Percentiles rank a stretch among this genome's conserved stretches.
phyloP scores from a whole-genome alignment of 2,329 filamentous ascomycete species.

The Graphilbum fragrans region DNA sequence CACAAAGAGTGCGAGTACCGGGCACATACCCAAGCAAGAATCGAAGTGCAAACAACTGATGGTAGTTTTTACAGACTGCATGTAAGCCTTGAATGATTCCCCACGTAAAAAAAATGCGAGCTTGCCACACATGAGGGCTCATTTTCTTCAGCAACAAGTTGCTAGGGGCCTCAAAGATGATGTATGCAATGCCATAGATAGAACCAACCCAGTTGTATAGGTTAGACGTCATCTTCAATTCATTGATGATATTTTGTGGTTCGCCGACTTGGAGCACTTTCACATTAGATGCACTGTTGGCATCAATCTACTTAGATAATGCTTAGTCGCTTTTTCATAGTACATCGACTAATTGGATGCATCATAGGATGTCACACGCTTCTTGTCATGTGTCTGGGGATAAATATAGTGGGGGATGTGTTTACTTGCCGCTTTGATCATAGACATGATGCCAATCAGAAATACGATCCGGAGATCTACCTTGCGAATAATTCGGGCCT shows the following conservation, averaged over 20 bases:
- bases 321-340: too few species aligned
- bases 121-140: conserved; percentile 47
- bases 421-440: background rate
- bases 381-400: too few species aligned
- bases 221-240: conserved; percentile 25
- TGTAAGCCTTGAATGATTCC: conserved; percentile 29
- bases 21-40: conserved; percentile 21
- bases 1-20: background rate
- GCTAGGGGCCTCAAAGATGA: conserved; percentile 50
- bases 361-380: too few species aligned
- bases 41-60: conserved; percentile 23
- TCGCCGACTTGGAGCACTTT: conserved; percentile 29
- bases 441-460: background rate
- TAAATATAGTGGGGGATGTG: too few species aligned
- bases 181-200: conserved; percentile 37
- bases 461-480: background rate
- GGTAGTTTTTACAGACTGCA: conserved; percentile 23
- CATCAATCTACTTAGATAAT: too few species aligned
- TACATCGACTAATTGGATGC: too few species aligned
- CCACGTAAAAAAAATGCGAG: conserved; percentile 42
- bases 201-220: conserved; percentile 27
- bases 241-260: conserved; percentile 21
- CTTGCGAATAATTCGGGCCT: background rate
- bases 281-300: conserved; percentile 24
- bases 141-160: conserved; percentile 51